Base-by-base conservation (phyloP, 345 rosid species). In the Brassica juncea region DNA sequence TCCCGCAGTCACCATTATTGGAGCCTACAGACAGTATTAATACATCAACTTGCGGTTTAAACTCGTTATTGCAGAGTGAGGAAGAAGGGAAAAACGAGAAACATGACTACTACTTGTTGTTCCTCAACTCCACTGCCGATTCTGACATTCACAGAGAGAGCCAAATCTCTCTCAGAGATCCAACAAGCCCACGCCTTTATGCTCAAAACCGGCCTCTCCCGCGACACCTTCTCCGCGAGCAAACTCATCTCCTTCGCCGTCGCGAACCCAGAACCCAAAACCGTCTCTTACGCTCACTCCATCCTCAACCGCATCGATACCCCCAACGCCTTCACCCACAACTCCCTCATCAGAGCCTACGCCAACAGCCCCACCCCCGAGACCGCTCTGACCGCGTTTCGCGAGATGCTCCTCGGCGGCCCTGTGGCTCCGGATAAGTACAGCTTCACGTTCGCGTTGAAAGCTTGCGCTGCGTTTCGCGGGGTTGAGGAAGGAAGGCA, bases 401-500 rank as follows among this genome's bases (percentile, higher is more conserved):
- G 67, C 4, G 80, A 82, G 14, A 86, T 84, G 91, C 81, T 86
- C 27, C 30, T 73, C 34, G 5, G 1, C 12, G 76, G 82, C 5
- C 60, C 68, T 23, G 74, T 84, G 12, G 74, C 52, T 2, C 87
- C 89, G 0, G 87, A 86, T 66, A 86, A 80, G 80, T 86, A 78
- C 55, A 83, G 81, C 63, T 86, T 83, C 77, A 83, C 89, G 23
- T 88, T 85, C 49, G 77, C 62, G 16, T 72, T 84, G 67, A 88
- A 88, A 76, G 86, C 87, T 0, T 88, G 89, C 77, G 86, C 68
- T 34, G 76, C 68, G 62, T 85, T 84, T 71, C 42, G 72, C 52
- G 89, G 87, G 55, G 31, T 78, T 11, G 70, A 81, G 14, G 83
- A 84, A 81, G 88, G 87, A 44, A 86, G 58, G 66, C 88, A 83